Conservation (phyloP, 2,329 filamentous ascomycete species). For the Ilyonectria destructans region DNA sequence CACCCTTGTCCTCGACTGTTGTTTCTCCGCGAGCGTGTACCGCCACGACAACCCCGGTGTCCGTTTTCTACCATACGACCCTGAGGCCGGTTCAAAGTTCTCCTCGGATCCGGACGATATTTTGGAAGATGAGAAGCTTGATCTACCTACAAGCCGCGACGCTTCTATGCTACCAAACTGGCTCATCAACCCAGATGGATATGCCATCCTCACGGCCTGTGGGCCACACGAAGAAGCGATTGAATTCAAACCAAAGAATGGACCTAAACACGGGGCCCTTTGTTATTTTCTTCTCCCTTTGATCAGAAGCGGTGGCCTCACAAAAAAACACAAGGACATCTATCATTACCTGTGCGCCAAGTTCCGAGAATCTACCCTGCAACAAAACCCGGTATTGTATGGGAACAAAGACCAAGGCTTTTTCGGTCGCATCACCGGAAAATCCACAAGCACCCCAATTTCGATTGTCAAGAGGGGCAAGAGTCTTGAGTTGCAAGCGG, state of each 20-base stretch:
- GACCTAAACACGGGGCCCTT: slow-evolving; percentile 2
- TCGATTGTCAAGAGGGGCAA: not conserved
- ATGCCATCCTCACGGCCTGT: slow-evolving; percentile 32
- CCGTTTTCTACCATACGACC: slow-evolving; percentile 7
- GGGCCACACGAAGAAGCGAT: slow-evolving; percentile 26
- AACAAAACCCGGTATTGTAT: slow-evolving; percentile 23
- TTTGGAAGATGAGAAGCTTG: not conserved
- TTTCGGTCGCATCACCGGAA: slow-evolving; percentile 16
- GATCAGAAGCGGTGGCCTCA: not conserved
- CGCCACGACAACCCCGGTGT: slow-evolving; percentile 4
- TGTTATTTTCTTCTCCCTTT: slow-evolving; percentile 17
- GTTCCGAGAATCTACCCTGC: not conserved
- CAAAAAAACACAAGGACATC: slow-evolving; percentile 20
- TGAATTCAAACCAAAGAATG: not conserved
- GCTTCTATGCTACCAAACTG: slow-evolving; percentile 24
- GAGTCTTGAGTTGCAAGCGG: slow-evolving; percentile 10
- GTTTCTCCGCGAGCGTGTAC: slow-evolving; percentile 36
- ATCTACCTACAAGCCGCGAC: not conserved
- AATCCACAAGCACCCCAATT: not conserved
- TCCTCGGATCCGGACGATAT: not conserved
- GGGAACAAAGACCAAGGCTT: slow-evolving; percentile 37
- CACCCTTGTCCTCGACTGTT: slow-evolving; percentile 40
- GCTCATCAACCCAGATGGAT: slow-evolving; percentile 29
- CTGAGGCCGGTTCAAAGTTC: not conserved
- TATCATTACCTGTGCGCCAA: slow-evolving; percentile 12